A percentile compares a stretch with the other conserved stretches of the same genome.
phyloP scores from a whole-genome alignment of 257 asterid species.

The Solanum sitiens region DNA sequence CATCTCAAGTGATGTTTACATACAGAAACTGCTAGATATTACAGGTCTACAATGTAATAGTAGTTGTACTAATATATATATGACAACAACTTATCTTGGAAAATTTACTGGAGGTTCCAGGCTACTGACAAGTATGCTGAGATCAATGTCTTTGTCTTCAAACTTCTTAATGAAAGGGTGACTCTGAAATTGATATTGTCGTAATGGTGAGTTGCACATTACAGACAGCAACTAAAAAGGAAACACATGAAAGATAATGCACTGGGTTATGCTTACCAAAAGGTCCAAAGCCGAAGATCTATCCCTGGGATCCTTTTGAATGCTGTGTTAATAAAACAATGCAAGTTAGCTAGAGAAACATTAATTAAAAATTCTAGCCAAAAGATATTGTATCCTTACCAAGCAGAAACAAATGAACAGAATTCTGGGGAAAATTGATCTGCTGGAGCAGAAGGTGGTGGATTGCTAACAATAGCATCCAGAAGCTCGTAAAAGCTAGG shows the following conservation, averaged over 20 bases:
- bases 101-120: slow-evolving; percentile 80
- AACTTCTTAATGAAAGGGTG: slow-evolving; percentile 89
- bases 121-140: slow-evolving; percentile 67
- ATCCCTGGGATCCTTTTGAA: slow-evolving; percentile 82
- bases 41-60: not conserved
- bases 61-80: not conserved
- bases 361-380: not conserved
- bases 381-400: slow-evolving; percentile 32
- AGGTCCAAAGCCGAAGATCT: slow-evolving; percentile 82
- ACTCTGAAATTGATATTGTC: slow-evolving; percentile 34
- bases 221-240: not conserved
- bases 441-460: slow-evolving; percentile 92
- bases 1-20: not conserved
- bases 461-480: slow-evolving; percentile 84
- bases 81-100: slow-evolving; percentile 29
- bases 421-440: slow-evolving; percentile 62
- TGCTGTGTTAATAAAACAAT: slow-evolving; percentile 40
- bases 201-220: not conserved
- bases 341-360: not conserved
- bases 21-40: not conserved
- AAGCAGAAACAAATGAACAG: slow-evolving; percentile 57
- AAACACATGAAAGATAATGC: not conserved
- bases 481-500: slow-evolving; percentile 94
- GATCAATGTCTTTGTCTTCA: slow-evolving; percentile 89
- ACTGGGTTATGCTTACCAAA: slow-evolving; percentile 43